Base-by-base conservation (phyloP, 106 monocot genomes). In the Dendrobium catenatum region DNA sequence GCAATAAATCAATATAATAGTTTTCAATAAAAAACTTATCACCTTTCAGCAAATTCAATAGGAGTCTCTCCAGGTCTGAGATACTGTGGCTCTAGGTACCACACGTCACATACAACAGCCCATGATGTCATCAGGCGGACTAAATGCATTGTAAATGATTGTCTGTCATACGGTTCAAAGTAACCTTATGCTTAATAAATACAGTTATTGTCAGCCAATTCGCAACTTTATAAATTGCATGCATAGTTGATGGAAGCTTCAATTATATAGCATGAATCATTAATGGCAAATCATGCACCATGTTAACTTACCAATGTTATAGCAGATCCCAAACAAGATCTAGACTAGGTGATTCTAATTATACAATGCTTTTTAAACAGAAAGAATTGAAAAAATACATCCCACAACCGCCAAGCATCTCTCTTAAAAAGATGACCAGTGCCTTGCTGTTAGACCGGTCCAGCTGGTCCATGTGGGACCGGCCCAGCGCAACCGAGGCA, bases 31-130 rank as follows among this genome's bases (percentile, higher is more conserved):
- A 41, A 80, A 78, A 16, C 56, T 67, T 43, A 19, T 55, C 79
- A 94, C 97, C 97, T 92, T 84, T 97, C 97, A 78, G 97, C 97
- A 85, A 97, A 97, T 90, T 94, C 92, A 79, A 97, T 97, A 48
- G 97, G 54, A 19, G 94, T 91, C 80, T 97, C 94, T 19, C 94
- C 92, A 49, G 85, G 85, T 76, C 79, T 94, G 80, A 97, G 56
- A 75, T 82, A 97, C 79, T 97, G 97, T 82, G 97, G 97, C 84
- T 94, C 97, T 70, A 97, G 84, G 80, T 97, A 97, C 97, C 97
- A 97, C 42, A 97, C 97, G 85, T 97, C 94, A 88, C 97, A 97
- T 49, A 97, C 97, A 72, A 97, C 97, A 76, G 97, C 97, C 97
- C 97, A 97, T 46, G 97, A 97, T 78, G 97, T 94, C 97, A 97